phyloP scores from a whole-genome alignment of 2,329 filamentous ascomycete genomes.

The Trichoderma hamatum region DNA sequence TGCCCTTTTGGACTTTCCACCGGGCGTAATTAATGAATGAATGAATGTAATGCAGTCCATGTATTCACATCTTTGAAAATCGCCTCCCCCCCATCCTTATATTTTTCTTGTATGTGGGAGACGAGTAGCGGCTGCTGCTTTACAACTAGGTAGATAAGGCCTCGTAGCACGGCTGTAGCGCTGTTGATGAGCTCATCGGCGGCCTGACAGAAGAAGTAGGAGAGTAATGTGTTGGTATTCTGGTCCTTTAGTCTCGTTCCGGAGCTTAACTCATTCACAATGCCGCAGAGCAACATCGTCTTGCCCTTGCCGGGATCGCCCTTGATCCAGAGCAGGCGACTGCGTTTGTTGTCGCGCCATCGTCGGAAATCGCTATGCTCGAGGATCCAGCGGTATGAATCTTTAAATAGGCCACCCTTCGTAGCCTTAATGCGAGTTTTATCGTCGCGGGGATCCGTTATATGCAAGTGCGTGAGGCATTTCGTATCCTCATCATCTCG shows the following conservation, averaged over 20 bases:
- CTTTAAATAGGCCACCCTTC: too few relatives aligned
- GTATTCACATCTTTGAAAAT: background rate
- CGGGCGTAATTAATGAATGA: too few relatives aligned
- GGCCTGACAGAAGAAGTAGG: conserved; percentile 5
- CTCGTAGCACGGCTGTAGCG: background rate
- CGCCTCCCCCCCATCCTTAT: background rate
- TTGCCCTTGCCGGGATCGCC: conserved; percentile 7
- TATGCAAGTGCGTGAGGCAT: too few relatives aligned
- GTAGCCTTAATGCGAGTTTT: too few relatives aligned
- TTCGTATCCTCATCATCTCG: too few relatives aligned
- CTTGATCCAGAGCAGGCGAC: background rate
- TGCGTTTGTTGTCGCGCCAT: background rate
- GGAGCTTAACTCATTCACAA: background rate
- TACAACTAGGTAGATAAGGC: background rate
- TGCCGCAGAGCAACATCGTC: background rate
- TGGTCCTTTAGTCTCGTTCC: background rate
- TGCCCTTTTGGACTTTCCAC: too few relatives aligned
- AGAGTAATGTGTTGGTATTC: background rate
- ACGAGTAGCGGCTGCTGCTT: background rate
- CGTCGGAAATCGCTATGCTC: background rate
- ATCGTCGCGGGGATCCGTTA: too few relatives aligned
- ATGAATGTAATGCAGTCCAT: background rate
- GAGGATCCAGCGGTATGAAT: background rate
- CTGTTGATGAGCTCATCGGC: background rate
- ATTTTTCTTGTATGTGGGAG: background rate